Evolutionary conservation across 1,284 basidiomycete species (phyloP).

Genomic region (Moesziomyces sp.): DNA sequence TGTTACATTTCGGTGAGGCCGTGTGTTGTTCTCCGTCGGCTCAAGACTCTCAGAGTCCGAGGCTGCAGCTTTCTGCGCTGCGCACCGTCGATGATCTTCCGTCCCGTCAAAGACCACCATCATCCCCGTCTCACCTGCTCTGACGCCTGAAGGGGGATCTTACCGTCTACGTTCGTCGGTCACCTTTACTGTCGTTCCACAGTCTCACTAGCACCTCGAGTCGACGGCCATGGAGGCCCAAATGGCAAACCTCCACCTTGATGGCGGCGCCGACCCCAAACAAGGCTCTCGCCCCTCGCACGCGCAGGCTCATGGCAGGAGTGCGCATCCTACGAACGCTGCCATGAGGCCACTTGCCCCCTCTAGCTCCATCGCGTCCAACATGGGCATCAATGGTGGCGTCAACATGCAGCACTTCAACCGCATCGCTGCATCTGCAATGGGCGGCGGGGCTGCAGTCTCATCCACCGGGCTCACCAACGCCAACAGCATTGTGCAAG

Average conservation of each 20-base stretch:
- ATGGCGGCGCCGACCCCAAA: slow-evolving; percentile 33
- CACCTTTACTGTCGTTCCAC: not conserved
- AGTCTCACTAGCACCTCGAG: not conserved
- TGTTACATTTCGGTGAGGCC: slow-evolving; percentile 10
- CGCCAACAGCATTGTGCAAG: slow-evolving; percentile 23
- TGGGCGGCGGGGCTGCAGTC: not conserved
- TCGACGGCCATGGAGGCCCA: slow-evolving; percentile 32
- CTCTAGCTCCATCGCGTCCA: slow-evolving; percentile 37
- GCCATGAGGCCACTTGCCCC: slow-evolving; percentile 30
- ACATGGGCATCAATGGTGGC: slow-evolving; percentile 45
- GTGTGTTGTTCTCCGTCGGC: slow-evolving; percentile 28
- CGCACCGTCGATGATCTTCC: not conserved
- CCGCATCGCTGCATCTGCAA: slow-evolving; percentile 29
- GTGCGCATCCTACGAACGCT: slow-evolving; percentile 14
- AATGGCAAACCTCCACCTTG: slow-evolving; percentile 38
- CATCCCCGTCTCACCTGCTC: not conserved
- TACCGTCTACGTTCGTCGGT: not conserved
- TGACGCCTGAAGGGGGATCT: not conserved
- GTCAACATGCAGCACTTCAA: slow-evolving; percentile 52
- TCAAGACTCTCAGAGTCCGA: not conserved
- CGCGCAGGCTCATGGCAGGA: slow-evolving; percentile 8
- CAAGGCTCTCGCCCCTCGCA: slow-evolving; percentile 21
- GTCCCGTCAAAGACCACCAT: not conserved
- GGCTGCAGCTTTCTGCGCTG: not conserved
- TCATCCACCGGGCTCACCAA: slow-evolving; percentile 21